A percentile compares a stretch with the other conserved stretches of the same genome.
phyloP scores from a whole-genome alignment of 139 green algal species.

The Haematococcus sp. region DNA sequence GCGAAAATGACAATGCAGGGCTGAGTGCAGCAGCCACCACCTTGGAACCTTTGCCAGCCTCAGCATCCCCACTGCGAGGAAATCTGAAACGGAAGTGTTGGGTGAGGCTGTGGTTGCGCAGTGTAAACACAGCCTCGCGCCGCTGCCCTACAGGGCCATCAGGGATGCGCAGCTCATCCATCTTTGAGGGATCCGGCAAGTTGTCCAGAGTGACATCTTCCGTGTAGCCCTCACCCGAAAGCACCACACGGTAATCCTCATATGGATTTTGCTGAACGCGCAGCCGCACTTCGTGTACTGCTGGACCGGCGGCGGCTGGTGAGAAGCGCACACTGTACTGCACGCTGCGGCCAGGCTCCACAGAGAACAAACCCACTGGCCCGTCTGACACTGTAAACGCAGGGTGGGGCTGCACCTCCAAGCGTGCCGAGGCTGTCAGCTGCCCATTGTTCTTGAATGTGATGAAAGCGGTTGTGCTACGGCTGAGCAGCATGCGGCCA shows the following conservation, averaged over 20 bases:
- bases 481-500: slow-evolving; percentile 54
- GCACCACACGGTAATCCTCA: slow-evolving; percentile 55
- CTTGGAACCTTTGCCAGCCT: no score
- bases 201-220: slow-evolving; percentile 67
- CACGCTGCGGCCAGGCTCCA: slow-evolving; percentile 13
- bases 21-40: not conserved
- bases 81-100: slow-evolving; percentile 53
- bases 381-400: slow-evolving; percentile 52
- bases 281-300: slow-evolving; percentile 39
- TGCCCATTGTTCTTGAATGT: slow-evolving; percentile 72
- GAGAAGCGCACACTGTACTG: slow-evolving; percentile 31
- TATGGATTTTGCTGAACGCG: slow-evolving; percentile 71
- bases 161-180: slow-evolving; percentile 61
- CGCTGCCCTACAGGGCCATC: slow-evolving; percentile 47
- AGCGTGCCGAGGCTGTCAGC: slow-evolving; percentile 51
- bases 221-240: slow-evolving; percentile 62
- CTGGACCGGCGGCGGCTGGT: slow-evolving; percentile 22
- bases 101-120: slow-evolving; percentile 36
- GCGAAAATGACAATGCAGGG: slow-evolving; percentile 53
- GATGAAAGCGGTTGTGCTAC: slow-evolving; percentile 28
- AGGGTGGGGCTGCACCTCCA: slow-evolving; percentile 50
- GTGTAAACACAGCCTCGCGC: slow-evolving; percentile 22
- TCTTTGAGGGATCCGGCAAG: slow-evolving; percentile 46
- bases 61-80: slow-evolving; percentile 15
- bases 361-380: not conserved